Base-by-base conservation (phyloP, 352 stramenopile species). In the Saprolegnia parasitica region DNA sequence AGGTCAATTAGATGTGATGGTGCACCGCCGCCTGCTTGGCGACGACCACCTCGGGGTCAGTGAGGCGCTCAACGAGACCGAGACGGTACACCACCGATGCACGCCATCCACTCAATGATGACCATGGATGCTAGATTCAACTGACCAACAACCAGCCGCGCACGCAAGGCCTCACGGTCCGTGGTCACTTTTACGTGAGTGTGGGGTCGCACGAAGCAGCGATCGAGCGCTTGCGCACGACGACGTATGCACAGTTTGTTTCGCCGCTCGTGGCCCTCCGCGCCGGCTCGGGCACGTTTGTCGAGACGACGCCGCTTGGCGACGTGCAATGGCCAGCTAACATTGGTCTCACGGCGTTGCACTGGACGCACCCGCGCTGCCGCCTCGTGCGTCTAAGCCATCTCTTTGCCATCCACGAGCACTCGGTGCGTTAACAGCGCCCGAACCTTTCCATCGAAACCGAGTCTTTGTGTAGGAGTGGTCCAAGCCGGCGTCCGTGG, bases 1-100 rank as follows among this genome's bases (percentile, higher is more conserved):
- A 66, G 90, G 91, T 10, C 80, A 95, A 37, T 45, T 99, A 20
- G 97, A 99, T 77, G 73, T 99, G n/a, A 98, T 99, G 97, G 89
- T 99, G 39, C 96, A 99, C 65, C 90, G 97, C 37, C 88, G 97
- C 21, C 74, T 98, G 10, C 75, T 98, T 10, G 78, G 74, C 35
- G 97, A 99, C 62, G 97, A 99, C 76, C 66, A 76, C 50, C 90
- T 96, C 65, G 96, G 97, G 23, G 96, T 99, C 0, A 77, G 73
- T 16, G 96, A 99, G 72, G 55, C 84, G 45, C 73, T 98, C 29
- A 97, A 97, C 68, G 91, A 97, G 71, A 97, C 87, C 5, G 93
- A 98, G 75, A 97, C 92, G 20, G 76, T 79, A 65, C n/a, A n/a
- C n/a, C n/a, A n/a, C n/a, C 58, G 71, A 50, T 76, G 81, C 40